phyloP scores from a whole-genome alignment of 2,329 filamentous ascomycete species.

The Arthrobotrys megalospora region DNA sequence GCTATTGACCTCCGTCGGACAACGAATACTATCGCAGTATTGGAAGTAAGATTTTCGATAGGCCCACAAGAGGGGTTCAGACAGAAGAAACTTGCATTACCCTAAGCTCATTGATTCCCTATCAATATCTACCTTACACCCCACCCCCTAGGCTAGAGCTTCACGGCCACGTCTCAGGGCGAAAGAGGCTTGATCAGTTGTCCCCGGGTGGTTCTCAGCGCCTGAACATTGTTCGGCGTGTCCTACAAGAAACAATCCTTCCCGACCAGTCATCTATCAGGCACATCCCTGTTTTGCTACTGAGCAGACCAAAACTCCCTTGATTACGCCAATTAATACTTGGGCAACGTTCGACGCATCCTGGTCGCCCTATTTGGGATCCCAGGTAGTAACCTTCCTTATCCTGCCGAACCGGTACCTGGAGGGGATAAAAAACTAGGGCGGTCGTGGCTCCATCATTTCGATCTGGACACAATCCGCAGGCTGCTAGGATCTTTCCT shows the following conservation, averaged over 20 bases:
- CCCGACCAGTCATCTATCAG: constrained; percentile 60
- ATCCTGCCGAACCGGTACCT: constrained; percentile 61
- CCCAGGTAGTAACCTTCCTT: constrained; percentile 61
- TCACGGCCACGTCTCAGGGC: constrained; percentile 60
- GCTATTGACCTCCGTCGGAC: constrained; percentile 59
- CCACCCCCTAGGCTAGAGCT: constrained; percentile 43
- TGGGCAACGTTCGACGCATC: constrained; percentile 54
- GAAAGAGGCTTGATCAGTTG: constrained; percentile 56
- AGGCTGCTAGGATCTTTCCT: constrained; percentile 59
- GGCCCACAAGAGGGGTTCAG: constrained; percentile 55
- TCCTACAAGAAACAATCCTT: constrained; percentile 61
- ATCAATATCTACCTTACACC: constrained; percentile 52
- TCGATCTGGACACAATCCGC: constrained; percentile 59
- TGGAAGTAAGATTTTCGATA: constrained; percentile 50
- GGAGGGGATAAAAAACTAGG: constrained; percentile 59
- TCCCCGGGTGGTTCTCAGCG: constrained; percentile 51
- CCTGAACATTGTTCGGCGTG: constrained; percentile 51
- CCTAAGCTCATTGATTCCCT: constrained; percentile 54
- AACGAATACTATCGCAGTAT: constrained; percentile 56
- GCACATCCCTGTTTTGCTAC: constrained; percentile 59
- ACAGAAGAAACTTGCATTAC: constrained; percentile 50
- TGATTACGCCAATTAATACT: constrained; percentile 61
- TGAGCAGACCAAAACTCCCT: constrained; percentile 58
- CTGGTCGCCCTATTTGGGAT: constrained; percentile 59
- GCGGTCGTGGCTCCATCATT: constrained; percentile 60